phyloP scores from a whole-genome alignment of 768 basidiomycete genomes.

The Dioszegia crocea region DNA sequence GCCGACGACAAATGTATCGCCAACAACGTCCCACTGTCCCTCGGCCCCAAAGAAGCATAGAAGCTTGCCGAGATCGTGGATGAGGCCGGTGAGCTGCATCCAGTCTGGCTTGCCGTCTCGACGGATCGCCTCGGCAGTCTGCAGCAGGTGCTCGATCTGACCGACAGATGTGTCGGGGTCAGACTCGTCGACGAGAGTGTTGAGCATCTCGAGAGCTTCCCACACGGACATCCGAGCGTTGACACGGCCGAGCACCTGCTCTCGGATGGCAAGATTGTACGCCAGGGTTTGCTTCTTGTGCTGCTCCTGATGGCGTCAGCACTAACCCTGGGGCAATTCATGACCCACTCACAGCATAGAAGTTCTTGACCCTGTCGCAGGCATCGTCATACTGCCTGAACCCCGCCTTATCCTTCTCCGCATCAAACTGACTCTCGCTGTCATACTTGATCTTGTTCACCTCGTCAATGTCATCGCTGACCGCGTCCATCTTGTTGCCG shows the following conservation, averaged over 20 bases:
- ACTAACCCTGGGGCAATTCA: neutral
- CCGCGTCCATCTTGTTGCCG: slow-evolving; percentile 34
- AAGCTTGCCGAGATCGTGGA: slow-evolving; percentile 87
- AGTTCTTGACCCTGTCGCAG: slow-evolving; percentile 45
- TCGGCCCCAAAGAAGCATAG: slow-evolving; percentile 62
- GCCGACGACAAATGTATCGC: slow-evolving; percentile 77
- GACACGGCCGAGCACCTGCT: slow-evolving; percentile 63
- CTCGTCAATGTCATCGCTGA: slow-evolving; percentile 44
- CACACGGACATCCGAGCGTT: slow-evolving; percentile 64
- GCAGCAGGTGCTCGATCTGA: slow-evolving; percentile 85
- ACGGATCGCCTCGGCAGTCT: slow-evolving; percentile 53
- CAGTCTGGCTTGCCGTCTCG: slow-evolving; percentile 50
- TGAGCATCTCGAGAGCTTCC: slow-evolving; percentile 58
- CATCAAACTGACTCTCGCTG: slow-evolving; percentile 39
- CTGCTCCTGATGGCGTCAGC: slow-evolving; percentile 52
- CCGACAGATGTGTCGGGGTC: slow-evolving; percentile 64
- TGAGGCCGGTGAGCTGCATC: slow-evolving; percentile 67
- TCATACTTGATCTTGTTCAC: slow-evolving; percentile 45
- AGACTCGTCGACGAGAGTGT: slow-evolving; percentile 78
- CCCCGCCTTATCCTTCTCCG: slow-evolving; percentile 41
- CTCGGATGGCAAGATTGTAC: slow-evolving; percentile 73
- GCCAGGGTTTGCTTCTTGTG: slow-evolving; percentile 71
- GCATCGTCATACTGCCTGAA: slow-evolving; percentile 46
- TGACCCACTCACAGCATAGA: slow-evolving; percentile 38
- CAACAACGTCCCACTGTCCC: slow-evolving; percentile 94